Base-by-base conservation (phyloP, 2,329 filamentous ascomycete genomes). In the Fusarium heterosporum region DNA sequence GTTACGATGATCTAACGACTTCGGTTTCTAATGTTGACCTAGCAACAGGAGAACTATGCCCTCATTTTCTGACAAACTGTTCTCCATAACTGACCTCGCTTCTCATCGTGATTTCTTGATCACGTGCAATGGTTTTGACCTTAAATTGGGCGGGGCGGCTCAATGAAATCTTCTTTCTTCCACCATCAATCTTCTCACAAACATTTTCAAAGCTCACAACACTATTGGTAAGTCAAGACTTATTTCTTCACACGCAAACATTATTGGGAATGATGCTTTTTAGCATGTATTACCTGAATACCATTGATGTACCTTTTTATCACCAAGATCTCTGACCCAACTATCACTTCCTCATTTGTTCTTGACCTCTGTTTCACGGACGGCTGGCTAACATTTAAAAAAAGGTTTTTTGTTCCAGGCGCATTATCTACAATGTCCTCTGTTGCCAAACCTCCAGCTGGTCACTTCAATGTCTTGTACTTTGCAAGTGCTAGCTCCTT, bases 401-500 rank as follows among this genome's bases (percentile, higher is more conserved):
- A 66, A 51, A 59, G 22, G 4, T 22, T 22, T 55, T 26, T 9
- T n/a, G n/a, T 28, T 30, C 25, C 51, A 66, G 67, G 52, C 40
- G 34, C 32, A 30, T 19, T 16, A 4, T 38, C 38, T 17, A 64
- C 41, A 22, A 82, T 81, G 78, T 73, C 75, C 13, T 74, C 78
- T 29, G 68, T 77, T 3, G 74, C 82, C 0, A 85, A 83, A 63
- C 78, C 85, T 12, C 86, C 87, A 1, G 67, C 80, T 41, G 89
- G 85, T n/a, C 85, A 92, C 68, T 96, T 96, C 80, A 91, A 85
- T 57, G 81, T 96, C 43, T 86, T 96, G 55, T 96, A 95, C 80
- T 96, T 96, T 79, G 93, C 92, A 58, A 86, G 87, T 64, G 91
- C 92, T 14, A 85, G 86, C 57, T 89, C 89, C 30, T 92, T 86